These are phyloP conservation scores for Cucumis melo DNA, from an alignment of 306 rosid species.

Conservation along the genomic window DNA sequence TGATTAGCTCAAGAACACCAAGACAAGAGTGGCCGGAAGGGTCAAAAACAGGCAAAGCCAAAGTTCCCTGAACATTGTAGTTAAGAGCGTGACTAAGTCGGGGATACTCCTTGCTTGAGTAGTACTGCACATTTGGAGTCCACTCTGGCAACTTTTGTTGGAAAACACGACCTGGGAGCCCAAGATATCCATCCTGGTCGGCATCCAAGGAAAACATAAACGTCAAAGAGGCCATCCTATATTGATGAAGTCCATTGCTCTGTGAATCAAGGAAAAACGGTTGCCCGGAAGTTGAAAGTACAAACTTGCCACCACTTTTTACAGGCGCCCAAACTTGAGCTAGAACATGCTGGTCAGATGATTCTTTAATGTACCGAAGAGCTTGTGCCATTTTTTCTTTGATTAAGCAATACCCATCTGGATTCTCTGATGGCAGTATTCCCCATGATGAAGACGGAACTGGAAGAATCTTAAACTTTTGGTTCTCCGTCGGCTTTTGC, in stretches of 20 bases:
- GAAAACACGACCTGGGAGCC: conserved; percentile 88
- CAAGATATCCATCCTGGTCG: conserved; percentile 39
- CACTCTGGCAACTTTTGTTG: conserved; percentile 70
- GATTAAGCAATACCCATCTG: conserved; percentile 34
- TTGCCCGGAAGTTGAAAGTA: conserved; percentile 76
- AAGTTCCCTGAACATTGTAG: conserved; percentile 70
- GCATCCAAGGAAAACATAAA: conserved; percentile 58
- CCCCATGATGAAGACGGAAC: conserved; percentile 24
- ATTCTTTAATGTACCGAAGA: conserved; percentile 54
- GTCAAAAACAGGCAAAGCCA: conserved; percentile 83
- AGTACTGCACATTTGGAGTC: conserved; percentile 89
- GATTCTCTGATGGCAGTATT: conserved; percentile 26
- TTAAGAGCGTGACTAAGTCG: conserved; percentile 58
- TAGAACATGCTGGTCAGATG: conserved; percentile 51
- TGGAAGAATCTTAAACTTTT: conserved; percentile 12
- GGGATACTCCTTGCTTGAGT: conserved; percentile 59
- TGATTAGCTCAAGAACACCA: conserved; percentile 74
- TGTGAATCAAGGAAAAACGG: conserved; percentile 69
- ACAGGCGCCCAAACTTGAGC: conserved; percentile 94
- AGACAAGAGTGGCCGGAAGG: conserved; percentile 55
- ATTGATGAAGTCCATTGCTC: conserved; percentile 62
- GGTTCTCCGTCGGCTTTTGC: conserved; percentile 32
- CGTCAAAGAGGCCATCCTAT: conserved; percentile 47
- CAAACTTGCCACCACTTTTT: conserved; percentile 32
- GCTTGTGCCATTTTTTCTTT: conserved; percentile 89